These are phyloP conservation scores for Casuarina cunninghamiana DNA, from an alignment of 306 rosid genomes.

Conservation along the genomic window DNA sequence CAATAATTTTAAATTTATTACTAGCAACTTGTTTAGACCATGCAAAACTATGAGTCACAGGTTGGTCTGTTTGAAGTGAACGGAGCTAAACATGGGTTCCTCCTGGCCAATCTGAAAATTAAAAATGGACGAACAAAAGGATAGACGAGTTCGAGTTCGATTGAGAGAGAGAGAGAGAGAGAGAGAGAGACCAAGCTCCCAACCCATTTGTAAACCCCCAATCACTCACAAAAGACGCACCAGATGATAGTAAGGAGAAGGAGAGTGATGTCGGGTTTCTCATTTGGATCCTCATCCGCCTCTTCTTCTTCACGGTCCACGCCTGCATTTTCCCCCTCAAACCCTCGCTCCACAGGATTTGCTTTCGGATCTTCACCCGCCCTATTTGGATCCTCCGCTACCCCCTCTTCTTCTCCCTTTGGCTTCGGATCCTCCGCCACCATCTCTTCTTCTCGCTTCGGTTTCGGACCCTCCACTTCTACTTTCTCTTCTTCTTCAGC, in stretches of 20 bases:
- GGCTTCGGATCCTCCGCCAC: slow-evolving; percentile 35
- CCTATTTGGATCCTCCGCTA: slow-evolving; percentile 8
- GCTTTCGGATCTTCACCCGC: slow-evolving; percentile 38
- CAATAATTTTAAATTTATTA: too few species aligned
- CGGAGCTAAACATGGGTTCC: too few species aligned
- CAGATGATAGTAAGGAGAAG: neutral
- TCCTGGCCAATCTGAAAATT: too few species aligned
- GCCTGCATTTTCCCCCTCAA: slow-evolving; percentile 17
- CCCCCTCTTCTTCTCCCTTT: neutral
- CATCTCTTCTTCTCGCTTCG: neutral
- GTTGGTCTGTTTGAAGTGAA: too few species aligned
- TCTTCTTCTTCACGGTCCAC: slow-evolving; percentile 34
- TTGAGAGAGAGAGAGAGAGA: too few species aligned
- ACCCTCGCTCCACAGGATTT: slow-evolving; percentile 24
- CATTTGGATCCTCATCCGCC: slow-evolving; percentile 38
- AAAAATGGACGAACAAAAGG: too few species aligned
- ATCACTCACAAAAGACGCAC: neutral
- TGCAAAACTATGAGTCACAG: too few species aligned
- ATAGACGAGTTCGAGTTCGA: too few species aligned
- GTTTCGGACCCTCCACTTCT: slow-evolving; percentile 37
- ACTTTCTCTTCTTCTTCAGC: slow-evolving; percentile 12
- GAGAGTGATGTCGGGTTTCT: slow-evolving; percentile 56
- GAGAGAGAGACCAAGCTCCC: too few species aligned
- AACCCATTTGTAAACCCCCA: too few species aligned
- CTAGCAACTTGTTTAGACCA: too few species aligned